These are phyloP conservation scores for Fomitopsis palustris DNA, from an alignment of 1,284 basidiomycete species.

Conservation along the genomic window DNA sequence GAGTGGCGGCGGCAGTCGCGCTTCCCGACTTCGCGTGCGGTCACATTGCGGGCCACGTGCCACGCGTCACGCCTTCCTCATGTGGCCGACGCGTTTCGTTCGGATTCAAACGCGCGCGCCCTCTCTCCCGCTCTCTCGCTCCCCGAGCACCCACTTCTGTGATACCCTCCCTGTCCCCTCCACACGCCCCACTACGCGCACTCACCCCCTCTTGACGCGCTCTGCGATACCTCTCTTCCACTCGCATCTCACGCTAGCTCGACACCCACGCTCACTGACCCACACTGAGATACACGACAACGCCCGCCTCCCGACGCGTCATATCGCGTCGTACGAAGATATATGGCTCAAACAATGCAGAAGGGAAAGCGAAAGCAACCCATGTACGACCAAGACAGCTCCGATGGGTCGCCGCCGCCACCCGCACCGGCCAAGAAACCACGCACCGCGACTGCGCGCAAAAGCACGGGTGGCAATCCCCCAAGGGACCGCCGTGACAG, in stretches of 20 bases:
- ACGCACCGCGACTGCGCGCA: conserved; percentile 59
- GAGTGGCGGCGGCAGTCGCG: not conserved
- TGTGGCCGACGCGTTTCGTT: conserved; percentile 9
- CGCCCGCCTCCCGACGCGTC: not conserved
- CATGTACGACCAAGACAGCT: conserved; percentile 23
- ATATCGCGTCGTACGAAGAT: not conserved
- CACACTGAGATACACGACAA: not conserved
- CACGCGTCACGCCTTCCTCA: conserved; percentile 4
- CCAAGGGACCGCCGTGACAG: conserved; percentile 28
- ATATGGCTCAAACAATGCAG: conserved; percentile 33
- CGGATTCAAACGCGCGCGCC: not conserved
- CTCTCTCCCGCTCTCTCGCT: not conserved
- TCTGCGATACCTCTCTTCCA: conserved; percentile 10
- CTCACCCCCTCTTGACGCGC: not conserved
- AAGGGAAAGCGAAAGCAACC: conserved; percentile 28
- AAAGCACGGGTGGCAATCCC: conserved; percentile 64
- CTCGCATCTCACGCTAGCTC: not conserved
- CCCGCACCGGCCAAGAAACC: conserved; percentile 39
- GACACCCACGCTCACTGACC: conserved; percentile 5
- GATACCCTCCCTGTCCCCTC: not conserved
- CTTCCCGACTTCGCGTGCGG: not conserved
- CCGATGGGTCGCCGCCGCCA: conserved; percentile 44
- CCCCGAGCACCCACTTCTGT: conserved; percentile 1
- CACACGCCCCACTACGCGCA: not conserved
- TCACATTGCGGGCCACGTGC: not conserved